phyloP scores from a whole-genome alignment of 176 grass and related monocot genomes.

The Juncus effusus region DNA sequence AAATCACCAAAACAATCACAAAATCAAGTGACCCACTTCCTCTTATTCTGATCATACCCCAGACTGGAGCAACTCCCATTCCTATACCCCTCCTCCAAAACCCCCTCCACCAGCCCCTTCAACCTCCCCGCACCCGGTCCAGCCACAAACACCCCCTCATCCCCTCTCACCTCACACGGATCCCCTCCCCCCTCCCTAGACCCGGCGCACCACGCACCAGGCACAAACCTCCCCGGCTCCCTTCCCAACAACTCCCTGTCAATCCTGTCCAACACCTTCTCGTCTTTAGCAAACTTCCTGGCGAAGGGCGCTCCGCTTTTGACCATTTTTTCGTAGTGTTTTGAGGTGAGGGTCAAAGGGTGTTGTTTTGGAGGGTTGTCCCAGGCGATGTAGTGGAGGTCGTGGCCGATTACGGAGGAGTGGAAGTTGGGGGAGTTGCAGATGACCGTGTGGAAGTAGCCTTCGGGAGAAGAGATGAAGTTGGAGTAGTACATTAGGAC shows the following conservation, averaged over 20 bases:
- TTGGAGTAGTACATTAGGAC: conserved; percentile 90
- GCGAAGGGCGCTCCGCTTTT: conserved; percentile 77
- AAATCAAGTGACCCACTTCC: conserved; percentile 43
- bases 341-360: conserved; percentile 58
- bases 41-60: conserved; percentile 64
- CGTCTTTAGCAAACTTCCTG: conserved; percentile 74
- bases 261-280: conserved; percentile 75
- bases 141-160: conserved; percentile 53
- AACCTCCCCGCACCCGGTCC: conserved; percentile 66
- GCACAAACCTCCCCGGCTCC: conserved; percentile 54
- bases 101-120: conserved; percentile 53
- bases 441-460: conserved; percentile 91
- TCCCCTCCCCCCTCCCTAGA: conserved; percentile 41
- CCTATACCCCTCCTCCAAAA: conserved; percentile 60
- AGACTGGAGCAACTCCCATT: conserved; percentile 65
- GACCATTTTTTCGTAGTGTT: conserved; percentile 70
- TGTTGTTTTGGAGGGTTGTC: conserved; percentile 89
- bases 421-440: conserved; percentile 64
- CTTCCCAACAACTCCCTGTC: conserved; percentile 65
- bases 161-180: conserved; percentile 52
- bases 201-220: conserved; percentile 73
- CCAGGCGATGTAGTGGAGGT: conserved; percentile 86
- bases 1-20: no score
- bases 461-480: conserved; percentile 88
- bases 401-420: conserved; percentile 55